Conservation (phyloP, 176 grass and related monocot genomes). For the Musa troglodytarum region DNA sequence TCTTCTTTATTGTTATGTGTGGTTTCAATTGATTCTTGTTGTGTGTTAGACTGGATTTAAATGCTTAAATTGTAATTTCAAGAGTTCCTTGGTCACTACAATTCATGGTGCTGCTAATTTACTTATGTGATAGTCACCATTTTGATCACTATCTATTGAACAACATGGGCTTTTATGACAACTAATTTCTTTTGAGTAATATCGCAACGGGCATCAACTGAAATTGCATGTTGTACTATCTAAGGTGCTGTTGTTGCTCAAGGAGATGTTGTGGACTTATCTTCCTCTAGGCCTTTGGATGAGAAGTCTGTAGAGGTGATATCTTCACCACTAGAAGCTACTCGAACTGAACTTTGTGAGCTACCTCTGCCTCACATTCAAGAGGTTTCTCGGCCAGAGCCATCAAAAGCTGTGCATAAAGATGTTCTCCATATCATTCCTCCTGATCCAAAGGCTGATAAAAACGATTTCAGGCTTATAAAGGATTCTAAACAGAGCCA, state of each 20-base stretch:
- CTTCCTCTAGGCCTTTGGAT: constrained; percentile 33
- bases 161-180: background rate
- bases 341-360: constrained; percentile 1
- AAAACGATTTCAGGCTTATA: constrained; percentile 46
- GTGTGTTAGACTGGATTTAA: background rate
- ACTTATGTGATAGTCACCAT: background rate
- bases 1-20: background rate
- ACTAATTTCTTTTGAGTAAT: background rate
- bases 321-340: constrained; percentile 33
- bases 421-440: constrained; percentile 43
- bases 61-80: background rate
- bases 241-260: constrained; percentile 26
- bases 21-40: background rate
- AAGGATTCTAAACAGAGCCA: constrained; percentile 29
- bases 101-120: background rate
- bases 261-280: constrained; percentile 25
- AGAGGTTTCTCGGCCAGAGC: background rate
- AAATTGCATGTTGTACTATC: background rate
- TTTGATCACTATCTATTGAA: background rate
- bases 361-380: constrained; percentile 3
- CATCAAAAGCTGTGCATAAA: constrained; percentile 30
- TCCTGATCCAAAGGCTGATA: constrained; percentile 47
- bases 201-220: background rate
- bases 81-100: background rate
- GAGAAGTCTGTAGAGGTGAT: constrained; percentile 19